A percentile compares a stretch with the other conserved stretches of the same genome.
phyloP scores from a whole-genome alignment of 305 asterid genomes.

The Fraxinus greggii region DNA sequence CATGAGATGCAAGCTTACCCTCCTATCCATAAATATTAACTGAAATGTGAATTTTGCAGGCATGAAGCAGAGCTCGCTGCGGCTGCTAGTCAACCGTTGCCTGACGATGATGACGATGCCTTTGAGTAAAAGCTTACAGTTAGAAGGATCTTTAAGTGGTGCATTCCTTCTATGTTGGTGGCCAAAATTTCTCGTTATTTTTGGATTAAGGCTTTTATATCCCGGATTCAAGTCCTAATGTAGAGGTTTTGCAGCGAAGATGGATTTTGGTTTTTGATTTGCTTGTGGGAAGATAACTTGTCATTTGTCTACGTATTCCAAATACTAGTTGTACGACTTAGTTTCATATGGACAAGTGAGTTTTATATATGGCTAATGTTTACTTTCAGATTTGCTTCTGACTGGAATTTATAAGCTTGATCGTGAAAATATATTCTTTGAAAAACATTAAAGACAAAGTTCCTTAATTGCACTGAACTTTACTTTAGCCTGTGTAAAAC shows the following conservation, averaged over 20 bases:
- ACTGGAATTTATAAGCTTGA: no score
- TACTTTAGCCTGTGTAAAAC: not conserved
- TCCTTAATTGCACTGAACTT: not conserved
- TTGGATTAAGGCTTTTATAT: not conserved
- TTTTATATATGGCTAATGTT: not conserved
- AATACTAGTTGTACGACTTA: not conserved
- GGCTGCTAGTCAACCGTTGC: conserved; percentile 46
- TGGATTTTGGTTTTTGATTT: not conserved
- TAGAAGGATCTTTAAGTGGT: not conserved
- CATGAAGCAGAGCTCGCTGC: conserved; percentile 40
- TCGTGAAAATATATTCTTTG: not conserved
- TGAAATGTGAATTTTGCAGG: conserved; percentile 11
- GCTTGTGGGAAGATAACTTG: not conserved
- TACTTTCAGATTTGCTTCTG: not conserved
- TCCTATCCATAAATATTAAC: not conserved
- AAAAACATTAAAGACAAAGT: not conserved
- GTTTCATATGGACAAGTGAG: not conserved
- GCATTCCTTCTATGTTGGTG: conserved; percentile 1
- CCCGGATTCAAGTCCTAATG: not conserved
- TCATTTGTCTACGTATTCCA: not conserved
- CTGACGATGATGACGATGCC: conserved; percentile 51
- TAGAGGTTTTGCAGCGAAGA: not conserved
- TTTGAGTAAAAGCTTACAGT: conserved; percentile 26
- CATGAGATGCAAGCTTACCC: not conserved
- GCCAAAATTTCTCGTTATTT: not conserved